Evolutionary conservation across 2,329 filamentous ascomycete species (phyloP), one percentile per base, ranked within the genome.

Genomic region (Aspergillus fumigatiaffinis): DNA sequence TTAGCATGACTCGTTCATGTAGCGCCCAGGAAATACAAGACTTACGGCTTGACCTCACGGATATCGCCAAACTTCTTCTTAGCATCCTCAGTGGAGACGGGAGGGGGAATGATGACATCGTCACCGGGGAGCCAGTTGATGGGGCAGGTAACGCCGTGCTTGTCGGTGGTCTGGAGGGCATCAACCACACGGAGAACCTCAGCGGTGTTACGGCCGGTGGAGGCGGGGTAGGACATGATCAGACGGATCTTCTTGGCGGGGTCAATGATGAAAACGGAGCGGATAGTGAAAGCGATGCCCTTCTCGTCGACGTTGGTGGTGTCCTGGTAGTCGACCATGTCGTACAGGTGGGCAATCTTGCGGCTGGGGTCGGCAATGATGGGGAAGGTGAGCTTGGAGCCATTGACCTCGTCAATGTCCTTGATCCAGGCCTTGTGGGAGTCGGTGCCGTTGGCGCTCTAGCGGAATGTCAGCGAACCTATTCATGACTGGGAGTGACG

Each of bases 191-290:
- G 87, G 69, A 92, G 85, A 51, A 92, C 87, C 82, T 92, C 89
- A 66, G 85, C 82, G 64, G 88, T 87, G 82, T 92, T 92, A 73
- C 89, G 87, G 77, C 92, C 92, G 44, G 91, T 95, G 57, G 89
- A 92, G 62, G 92, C 92, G 50, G 92, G 92, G 82, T 96, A 97
- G 73, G 90, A 88, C 81, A 96, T 90, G 74, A 92, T 95, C 74
- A 92, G 86, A 68, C 92, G 88, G 79, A 96, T 94, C 76, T 89
- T 93, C 87, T 96, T 96, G 79, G 85, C 87, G 64, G 92, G 92
- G 80, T 97, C 92, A 75, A 97, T 95, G 79, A 96, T 83, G 83
- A 95, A 97, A 73, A 97, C 92, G 67, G 90, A 91, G 71, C 92
- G 91, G 79, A 97, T 96, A 68, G 92, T 96, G 79, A 96, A 94